Evolutionary conservation across 192 early-diverging fungal species (phyloP).

Genomic region (Linnemannia zychae): DNA sequence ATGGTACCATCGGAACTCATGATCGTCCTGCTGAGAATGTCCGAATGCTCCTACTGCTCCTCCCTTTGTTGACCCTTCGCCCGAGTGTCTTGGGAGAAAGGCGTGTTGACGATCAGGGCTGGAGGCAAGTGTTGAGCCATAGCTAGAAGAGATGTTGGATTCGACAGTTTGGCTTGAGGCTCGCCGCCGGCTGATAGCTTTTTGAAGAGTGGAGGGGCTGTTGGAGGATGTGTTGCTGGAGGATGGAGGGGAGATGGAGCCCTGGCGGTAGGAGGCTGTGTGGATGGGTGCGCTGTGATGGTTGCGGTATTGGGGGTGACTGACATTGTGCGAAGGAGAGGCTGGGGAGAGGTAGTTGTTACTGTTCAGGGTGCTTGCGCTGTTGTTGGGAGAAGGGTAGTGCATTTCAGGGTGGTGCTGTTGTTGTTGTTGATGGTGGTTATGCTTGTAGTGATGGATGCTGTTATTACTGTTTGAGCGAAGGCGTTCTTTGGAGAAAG

Average conservation of each 20-base stretch:
- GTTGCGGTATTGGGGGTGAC: slow-evolving; percentile 12
- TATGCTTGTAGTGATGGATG: neutral
- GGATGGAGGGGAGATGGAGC: slow-evolving; percentile 15
- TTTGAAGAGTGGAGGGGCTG: slow-evolving; percentile 9
- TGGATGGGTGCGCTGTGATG: slow-evolving; percentile 8
- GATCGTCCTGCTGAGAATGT: neutral
- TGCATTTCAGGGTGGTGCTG: slow-evolving; percentile 12
- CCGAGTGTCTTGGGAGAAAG: slow-evolving; percentile 20
- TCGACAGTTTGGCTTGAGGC: slow-evolving; percentile 50
- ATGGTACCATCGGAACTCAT: slow-evolving; percentile 25
- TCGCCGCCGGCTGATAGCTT: slow-evolving; percentile 35
- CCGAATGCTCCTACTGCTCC: neutral
- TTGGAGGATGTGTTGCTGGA: slow-evolving; percentile 17
- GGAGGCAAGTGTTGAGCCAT: slow-evolving; percentile 10
- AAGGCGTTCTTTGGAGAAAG: slow-evolving; percentile 32
- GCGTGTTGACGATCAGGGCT: slow-evolving; percentile 7
- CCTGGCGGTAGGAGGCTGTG: slow-evolving; percentile 1
- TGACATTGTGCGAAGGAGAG: neutral
- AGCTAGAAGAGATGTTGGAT: slow-evolving; percentile 14
- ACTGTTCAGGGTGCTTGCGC: slow-evolving; percentile 12
- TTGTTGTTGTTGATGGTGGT: neutral
- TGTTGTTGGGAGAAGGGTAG: slow-evolving; percentile 17
- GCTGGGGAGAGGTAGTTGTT: neutral
- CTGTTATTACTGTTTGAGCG: neutral
- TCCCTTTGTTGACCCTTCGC: neutral